phyloP scores from a whole-genome alignment of 345 rosid species.

The Salix caprea region DNA sequence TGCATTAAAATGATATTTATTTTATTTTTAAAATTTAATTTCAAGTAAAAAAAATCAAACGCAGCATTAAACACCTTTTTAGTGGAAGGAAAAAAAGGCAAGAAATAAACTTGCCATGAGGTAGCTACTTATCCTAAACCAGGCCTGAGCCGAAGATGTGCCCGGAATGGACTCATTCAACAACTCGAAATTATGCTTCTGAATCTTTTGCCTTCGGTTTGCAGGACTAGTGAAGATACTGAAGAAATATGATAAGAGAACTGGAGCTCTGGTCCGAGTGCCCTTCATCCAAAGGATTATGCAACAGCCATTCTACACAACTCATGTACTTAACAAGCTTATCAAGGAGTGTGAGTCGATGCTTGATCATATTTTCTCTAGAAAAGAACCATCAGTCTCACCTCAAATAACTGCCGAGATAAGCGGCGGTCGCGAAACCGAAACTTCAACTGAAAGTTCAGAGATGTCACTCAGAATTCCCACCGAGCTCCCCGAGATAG shows the following conservation, averaged over 20 bases:
- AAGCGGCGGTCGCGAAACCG: slow-evolving; percentile 17
- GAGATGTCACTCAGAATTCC: slow-evolving; percentile 34
- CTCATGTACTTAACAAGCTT: slow-evolving; percentile 75
- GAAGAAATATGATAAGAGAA: slow-evolving; percentile 94
- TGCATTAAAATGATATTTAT: too few relatives aligned
- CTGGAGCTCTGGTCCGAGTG: slow-evolving; percentile 78
- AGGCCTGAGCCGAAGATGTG: neutral
- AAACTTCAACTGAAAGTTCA: slow-evolving; percentile 27
- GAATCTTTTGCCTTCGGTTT: neutral
- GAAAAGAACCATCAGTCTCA: slow-evolving; percentile 21
- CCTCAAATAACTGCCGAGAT: slow-evolving; percentile 24
- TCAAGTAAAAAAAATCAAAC: too few relatives aligned
- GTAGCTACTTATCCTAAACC: neutral
- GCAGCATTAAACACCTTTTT: too few relatives aligned
- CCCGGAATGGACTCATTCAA: neutral
- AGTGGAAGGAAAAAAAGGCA: neutral
- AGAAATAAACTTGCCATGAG: neutral
- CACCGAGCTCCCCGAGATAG: slow-evolving; percentile 57
- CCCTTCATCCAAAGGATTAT: slow-evolving; percentile 89
- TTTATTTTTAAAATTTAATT: too few relatives aligned
- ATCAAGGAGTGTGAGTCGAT: slow-evolving; percentile 75
- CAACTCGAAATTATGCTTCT: neutral
- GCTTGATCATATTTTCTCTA: slow-evolving; percentile 66
- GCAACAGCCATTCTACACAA: slow-evolving; percentile 93
- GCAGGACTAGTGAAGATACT: slow-evolving; percentile 89